Evolutionary conservation across 2,329 filamentous ascomycete genomes (phyloP), one percentile per base, ranked within the genome.

Genomic region (Triangularia setosa): DNA sequence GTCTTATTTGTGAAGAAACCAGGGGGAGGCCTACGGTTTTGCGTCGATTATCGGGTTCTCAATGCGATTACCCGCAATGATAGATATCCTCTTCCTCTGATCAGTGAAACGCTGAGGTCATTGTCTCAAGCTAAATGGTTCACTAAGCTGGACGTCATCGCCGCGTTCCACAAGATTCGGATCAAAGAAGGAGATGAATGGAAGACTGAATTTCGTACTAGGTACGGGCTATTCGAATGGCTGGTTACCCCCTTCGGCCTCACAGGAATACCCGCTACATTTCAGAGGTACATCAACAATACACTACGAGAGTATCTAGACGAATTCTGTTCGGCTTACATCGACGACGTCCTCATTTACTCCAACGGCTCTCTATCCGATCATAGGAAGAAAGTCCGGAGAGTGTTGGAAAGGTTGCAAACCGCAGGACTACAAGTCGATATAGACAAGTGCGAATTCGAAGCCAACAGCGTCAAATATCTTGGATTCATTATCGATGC

Each of bases 231-330:
- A 24, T 77, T 64, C 63, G 64, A 76, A 58, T 76, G 73, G 59
- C 52, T 72, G 48, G 62, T 76, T 18, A 74, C 74, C 61, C 67
- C 65, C 14, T 76, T 77, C 64, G 65, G 69, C 1, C 56, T 76
- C 35, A 71, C 61, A 12, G 71, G 70, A 23, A 60, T 61, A 23
- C 56, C 60, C 18, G 35, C 48, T 18, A 64, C 57, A 18, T 67
- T 68, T 24, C 44, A 67, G 44, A 12, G 27, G 6, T 66, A 66
- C 57, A 67, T 67, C 28, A 64, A 69, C 40, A 18, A 16, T 3
- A 44, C 33, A 5, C 54, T 68, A n/a, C 1, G 28, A 1, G 54
- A 52, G 4, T 48, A 24, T 21, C 28, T 67, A 8, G 33, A 68
- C 16, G 18, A 61, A 12, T 64, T 64, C n/a, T 63, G 33, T 56